These are phyloP conservation scores for Avicennia marina DNA, from an alignment of 257 asterid genomes.

Conservation along the genomic window DNA sequence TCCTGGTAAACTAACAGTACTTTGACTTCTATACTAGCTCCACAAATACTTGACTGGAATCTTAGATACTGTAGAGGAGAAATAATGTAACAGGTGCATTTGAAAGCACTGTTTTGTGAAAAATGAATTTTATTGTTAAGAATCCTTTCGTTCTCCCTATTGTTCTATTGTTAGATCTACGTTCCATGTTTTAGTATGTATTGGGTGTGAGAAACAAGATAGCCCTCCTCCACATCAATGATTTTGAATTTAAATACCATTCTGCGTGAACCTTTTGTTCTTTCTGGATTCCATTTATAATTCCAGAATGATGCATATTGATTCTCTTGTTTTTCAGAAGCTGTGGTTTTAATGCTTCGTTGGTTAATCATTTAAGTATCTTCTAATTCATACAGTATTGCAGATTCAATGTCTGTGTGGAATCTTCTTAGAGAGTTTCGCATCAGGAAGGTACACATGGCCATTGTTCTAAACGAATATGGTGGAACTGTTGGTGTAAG, in stretches of 20 bases:
- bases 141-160: too few species aligned
- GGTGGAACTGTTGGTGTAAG: conserved; percentile 99
- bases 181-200: too few species aligned
- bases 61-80: background rate
- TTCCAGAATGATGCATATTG: background rate
- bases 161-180: too few species aligned
- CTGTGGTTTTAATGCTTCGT: too few species aligned
- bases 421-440: conserved; percentile 99
- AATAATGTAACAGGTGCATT: too few species aligned
- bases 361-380: too few species aligned
- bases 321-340: too few species aligned
- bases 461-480: conserved; percentile 95
- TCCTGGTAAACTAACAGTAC: conserved; percentile 80
- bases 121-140: too few species aligned
- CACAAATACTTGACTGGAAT: conserved; percentile 1
- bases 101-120: too few species aligned
- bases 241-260: background rate
- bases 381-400: conserved; percentile 16
- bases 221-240: too few species aligned
- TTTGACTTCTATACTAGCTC: conserved; percentile 15
- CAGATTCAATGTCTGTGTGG: conserved; percentile 99
- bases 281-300: background rate
- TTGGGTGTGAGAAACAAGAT: too few species aligned
- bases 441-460: conserved; percentile 99
- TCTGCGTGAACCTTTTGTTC: too few species aligned